Base-by-base conservation (phyloP, 2,329 filamentous ascomycete species). In the Cytospora leucostoma region DNA sequence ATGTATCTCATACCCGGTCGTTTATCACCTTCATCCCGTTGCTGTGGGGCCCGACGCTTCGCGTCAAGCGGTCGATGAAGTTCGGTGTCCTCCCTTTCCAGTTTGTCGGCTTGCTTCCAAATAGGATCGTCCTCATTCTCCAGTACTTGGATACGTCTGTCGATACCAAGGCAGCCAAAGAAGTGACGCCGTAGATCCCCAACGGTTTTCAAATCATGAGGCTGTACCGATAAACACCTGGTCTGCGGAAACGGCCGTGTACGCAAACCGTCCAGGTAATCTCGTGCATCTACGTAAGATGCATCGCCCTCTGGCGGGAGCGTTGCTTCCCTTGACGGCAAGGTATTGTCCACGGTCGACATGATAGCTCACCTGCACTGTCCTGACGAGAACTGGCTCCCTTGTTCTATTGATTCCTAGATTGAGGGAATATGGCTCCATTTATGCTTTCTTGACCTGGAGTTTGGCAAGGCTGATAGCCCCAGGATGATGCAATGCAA, bases 1-100 rank as follows among this genome's bases (percentile, higher is more conserved):
- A 61, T 60, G 56, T 57, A 61, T 40, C 58, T 53, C 53, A 64
- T 64, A 27, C 59, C 34, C n/a, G 37, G 62, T 38, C 47, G 40
- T 12, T 56, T 13, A 13, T 37, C 40, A 44, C 19, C 34, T 2
- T 38, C 27, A 12, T 52, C 54, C 2, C 2, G 17, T 7, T 19
- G 51, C 7, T 13, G 55, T 3, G 33, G 10, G 13, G 21, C 19
- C 8, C 35, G 62, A 10, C 33, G 53, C 6, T 52, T 61, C 10
- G 34, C 27, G 21, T 54, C 59, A 44, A 51, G 40, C 37, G 19
- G 34, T 17, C 21, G 50, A 32, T 51, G 12, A 7, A 37, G 56
- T 7, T 60, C 52, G n/a, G 56, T 63, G 34, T 61, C 27, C 37
- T 57, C 55, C 7, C 12, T 53, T 19, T 61, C 62, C 32, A 57